Evolutionary conservation across 2,329 filamentous ascomycete species (phyloP).

Genomic region (Alternaria sp.): DNA sequence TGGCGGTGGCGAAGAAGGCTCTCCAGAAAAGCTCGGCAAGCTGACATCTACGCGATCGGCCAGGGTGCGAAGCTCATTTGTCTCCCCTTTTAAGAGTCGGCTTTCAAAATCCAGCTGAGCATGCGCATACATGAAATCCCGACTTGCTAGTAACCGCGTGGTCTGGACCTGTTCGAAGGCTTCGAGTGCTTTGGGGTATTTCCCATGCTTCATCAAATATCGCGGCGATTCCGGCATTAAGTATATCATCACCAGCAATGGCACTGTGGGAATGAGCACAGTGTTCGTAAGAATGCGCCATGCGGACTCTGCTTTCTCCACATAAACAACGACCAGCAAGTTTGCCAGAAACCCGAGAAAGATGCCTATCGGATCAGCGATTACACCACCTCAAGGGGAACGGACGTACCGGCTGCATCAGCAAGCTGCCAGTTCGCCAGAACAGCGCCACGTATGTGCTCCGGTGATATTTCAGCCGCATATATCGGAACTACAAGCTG

Average conservation of each 20-base stretch:
- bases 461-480: constrained; percentile 27
- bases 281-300: constrained; percentile 32
- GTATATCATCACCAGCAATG: constrained; percentile 28
- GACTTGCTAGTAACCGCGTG: constrained; percentile 22
- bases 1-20: background rate
- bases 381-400: background rate
- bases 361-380: constrained; percentile 7
- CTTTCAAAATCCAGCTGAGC: constrained; percentile 32
- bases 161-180: constrained; percentile 27
- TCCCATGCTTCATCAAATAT: constrained; percentile 33
- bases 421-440: constrained; percentile 33
- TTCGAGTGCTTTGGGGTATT: constrained; percentile 24
- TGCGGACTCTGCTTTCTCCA: background rate
- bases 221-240: constrained; percentile 27
- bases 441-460: constrained; percentile 29
- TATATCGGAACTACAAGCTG: constrained; percentile 22
- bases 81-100: constrained; percentile 16
- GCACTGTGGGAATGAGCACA: constrained; percentile 25
- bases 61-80: constrained; percentile 16
- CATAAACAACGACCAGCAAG: constrained; percentile 21
- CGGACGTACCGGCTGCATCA: constrained; percentile 21
- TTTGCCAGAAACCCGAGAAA: constrained; percentile 28
- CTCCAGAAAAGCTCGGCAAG: background rate
- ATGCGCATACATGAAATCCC: constrained; percentile 33
- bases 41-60: constrained; percentile 17